Percentiles rank a stretch among this genome's conserved stretches.
phyloP scores from a whole-genome alignment of 495 filamentous ascomycete genomes.

The Penicillium fimorum region DNA sequence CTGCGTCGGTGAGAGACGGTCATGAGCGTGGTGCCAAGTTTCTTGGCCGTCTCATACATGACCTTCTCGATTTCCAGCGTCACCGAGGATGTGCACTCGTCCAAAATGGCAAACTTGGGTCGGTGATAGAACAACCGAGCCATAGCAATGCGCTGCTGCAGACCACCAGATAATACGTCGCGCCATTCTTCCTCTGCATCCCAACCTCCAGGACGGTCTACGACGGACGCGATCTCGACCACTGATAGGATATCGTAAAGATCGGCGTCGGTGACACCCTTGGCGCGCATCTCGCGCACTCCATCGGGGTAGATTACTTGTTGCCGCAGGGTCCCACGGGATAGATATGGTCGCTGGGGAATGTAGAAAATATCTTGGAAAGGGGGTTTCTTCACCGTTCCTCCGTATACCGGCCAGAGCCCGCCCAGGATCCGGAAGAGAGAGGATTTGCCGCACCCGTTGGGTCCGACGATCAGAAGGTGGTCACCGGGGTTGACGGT shows the following conservation, averaged over 20 bases:
- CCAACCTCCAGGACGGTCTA: conserved; percentile 80
- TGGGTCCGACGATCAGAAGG: conserved; percentile 91
- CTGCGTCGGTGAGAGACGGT: conserved; percentile 89
- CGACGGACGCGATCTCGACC: conserved; percentile 79
- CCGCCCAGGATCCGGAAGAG: conserved; percentile 95
- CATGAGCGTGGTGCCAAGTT: conserved; percentile 88
- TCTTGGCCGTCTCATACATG: conserved; percentile 97
- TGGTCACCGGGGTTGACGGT: conserved; percentile 82
- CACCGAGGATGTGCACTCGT: conserved; percentile 93
- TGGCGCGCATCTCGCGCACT: conserved; percentile 80
- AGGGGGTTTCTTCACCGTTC: conserved; percentile 82
- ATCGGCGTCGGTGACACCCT: conserved; percentile 79
- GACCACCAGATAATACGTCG: conserved; percentile 80
- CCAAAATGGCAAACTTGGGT: conserved; percentile 85
- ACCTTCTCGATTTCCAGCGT: conserved; percentile 90
- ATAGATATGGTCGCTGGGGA: conserved; percentile 91
- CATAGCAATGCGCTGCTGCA: conserved; percentile 98
- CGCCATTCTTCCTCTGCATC: conserved; percentile 97
- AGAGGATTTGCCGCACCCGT: conserved; percentile 94
- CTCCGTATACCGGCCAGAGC: conserved; percentile 98
- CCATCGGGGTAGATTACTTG: conserved; percentile 96
- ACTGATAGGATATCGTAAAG: conserved; percentile 71
- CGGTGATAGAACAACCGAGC: conserved; percentile 93
- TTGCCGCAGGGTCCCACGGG: conserved; percentile 81
- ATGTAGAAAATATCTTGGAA: conserved; percentile 97